phyloP scores from a whole-genome alignment of 140 eudicot species.

The Bidens hawaiensis region DNA sequence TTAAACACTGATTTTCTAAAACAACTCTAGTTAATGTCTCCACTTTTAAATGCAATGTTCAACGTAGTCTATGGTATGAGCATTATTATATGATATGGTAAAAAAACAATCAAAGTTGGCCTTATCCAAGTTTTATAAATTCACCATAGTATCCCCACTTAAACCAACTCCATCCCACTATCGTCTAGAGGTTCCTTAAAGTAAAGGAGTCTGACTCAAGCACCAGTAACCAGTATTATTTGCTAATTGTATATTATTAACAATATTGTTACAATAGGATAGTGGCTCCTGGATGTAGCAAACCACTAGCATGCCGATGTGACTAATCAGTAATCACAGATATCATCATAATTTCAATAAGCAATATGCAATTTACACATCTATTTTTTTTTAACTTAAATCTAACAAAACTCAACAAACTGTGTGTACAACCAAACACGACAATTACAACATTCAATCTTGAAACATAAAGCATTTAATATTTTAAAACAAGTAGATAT shows the following conservation, averaged over 20 bases:
- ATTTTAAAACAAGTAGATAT: neutral
- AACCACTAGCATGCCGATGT: neutral
- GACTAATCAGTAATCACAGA: neutral
- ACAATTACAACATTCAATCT: constrained; percentile 11
- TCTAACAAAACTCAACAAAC: neutral
- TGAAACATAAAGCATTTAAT: constrained; percentile 1
- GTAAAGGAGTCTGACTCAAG: neutral
- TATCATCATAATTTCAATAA: neutral
- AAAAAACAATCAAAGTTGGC: neutral
- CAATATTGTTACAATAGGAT: neutral
- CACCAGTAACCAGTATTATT: neutral
- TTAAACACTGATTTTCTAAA: neutral
- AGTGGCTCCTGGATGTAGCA: neutral
- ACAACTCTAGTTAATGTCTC: neutral
- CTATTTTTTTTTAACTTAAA: neutral
- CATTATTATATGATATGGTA: neutral
- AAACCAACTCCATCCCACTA: neutral
- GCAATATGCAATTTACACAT: neutral
- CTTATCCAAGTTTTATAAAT: neutral
- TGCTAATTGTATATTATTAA: neutral
- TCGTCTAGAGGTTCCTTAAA: neutral
- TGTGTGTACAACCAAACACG: neutral
- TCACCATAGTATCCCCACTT: neutral
- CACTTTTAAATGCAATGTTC: neutral
- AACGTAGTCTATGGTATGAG: neutral